A percentile compares a stretch with the other conserved stretches of the same genome.
Conservation (phyloP, 2,329 filamentous ascomycete species). For the Aspergillus hortae region DNA sequence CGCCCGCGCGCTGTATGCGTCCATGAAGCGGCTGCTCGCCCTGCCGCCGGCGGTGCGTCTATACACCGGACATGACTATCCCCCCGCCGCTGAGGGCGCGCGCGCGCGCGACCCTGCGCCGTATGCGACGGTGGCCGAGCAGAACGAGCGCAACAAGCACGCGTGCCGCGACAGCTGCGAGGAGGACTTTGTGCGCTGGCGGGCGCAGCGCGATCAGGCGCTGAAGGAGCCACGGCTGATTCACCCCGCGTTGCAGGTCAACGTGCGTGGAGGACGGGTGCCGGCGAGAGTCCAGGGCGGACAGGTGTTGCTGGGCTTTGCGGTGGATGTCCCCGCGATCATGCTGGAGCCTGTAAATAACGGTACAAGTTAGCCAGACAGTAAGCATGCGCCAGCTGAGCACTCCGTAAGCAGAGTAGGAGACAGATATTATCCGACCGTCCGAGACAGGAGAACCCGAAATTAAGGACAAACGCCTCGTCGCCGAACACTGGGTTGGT, state of each 20-base stretch:
- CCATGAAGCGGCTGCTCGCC: constrained; percentile 41
- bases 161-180: constrained; percentile 20
- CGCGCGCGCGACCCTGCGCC: constrained; percentile 5
- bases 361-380: too few relatives aligned
- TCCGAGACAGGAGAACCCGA: neutral
- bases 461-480: neutral
- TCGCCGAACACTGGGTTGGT: constrained; percentile 7
- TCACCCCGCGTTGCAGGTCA: constrained; percentile 38
- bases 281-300: constrained; percentile 8
- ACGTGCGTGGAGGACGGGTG: constrained; percentile 35
- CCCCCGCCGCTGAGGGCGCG: constrained; percentile 19
- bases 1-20: constrained; percentile 41
- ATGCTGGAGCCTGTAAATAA: neutral
- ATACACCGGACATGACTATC: constrained; percentile 55
- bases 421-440: too few relatives aligned
- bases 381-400: too few relatives aligned
- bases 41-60: constrained; percentile 43
- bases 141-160: constrained; percentile 21
- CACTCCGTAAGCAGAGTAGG: too few relatives aligned
- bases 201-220: constrained; percentile 27
- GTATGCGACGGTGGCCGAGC: constrained; percentile 28
- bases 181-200: constrained; percentile 30
- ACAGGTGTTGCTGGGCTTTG: neutral
- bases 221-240: constrained; percentile 33
- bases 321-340: neutral